Base-by-base conservation (phyloP, 495 filamentous ascomycete species). In the Penicillium odoratum region DNA sequence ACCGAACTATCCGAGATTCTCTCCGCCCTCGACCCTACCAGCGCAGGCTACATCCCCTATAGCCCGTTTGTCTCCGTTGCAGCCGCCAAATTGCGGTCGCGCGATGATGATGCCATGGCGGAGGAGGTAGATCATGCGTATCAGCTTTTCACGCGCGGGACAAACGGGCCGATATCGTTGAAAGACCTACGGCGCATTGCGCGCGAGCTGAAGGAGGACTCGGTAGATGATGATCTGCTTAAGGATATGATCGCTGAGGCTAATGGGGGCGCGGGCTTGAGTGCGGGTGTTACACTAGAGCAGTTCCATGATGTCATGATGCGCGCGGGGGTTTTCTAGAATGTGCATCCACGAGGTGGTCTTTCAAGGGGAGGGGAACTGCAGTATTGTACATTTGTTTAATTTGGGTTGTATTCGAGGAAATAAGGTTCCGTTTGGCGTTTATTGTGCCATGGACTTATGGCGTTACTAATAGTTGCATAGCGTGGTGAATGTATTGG, bases 221-320 rank as follows among this genome's bases (percentile, higher is more conserved):
- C 57, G n/a, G 85, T 96, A 31, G 81, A 80, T 16, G 94, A 97
- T 63, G 83, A 89, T 21, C 63, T 96, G 68, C 73, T 98, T 62
- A 82, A 79, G 72, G 91, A 96, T 78, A 98, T 98, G 94, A 86
- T 98, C 45, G 68, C 88, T 40, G 94, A 97, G 78, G 94, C 91
- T 59, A 96, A 93, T 71, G 92, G 88, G 1, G 91, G 90, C 4
- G 83, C 76, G 6, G 88, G 88, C 11, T 78, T 92, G 8, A 81
- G 79, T 30, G 81, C 73, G 55, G 92, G 91, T 9, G 94, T 96
- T 29, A 81, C 78, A 46, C 72, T 85, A 64, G 87, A 86, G 48
- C 90, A 95, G 68, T 96, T 97, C 71, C 88, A 91, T 73, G 83
- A 79, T 48, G 89, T 96, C 13, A 92, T 96, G 92, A 82, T 76